Conservation (phyloP, 208 protist genomes). For the Acanthamoeba sp. region DNA sequence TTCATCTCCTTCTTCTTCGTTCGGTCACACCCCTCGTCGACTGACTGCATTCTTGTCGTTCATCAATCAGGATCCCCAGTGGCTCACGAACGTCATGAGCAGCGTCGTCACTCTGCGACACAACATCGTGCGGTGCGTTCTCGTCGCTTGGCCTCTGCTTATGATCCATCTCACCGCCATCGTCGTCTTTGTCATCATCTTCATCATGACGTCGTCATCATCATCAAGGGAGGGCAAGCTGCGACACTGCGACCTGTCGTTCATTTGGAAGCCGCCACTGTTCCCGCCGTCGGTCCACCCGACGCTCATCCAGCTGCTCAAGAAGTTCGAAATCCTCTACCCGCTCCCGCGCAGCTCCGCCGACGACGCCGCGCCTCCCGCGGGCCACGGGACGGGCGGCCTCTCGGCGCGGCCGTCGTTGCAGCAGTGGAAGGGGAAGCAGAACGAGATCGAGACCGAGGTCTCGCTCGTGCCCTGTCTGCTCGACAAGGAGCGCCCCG, state of each 20-base stretch:
- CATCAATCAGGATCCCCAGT: constrained; percentile 56
- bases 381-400: background rate
- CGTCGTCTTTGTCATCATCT: background rate
- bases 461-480: constrained; percentile 66
- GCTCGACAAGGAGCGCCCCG: constrained; percentile 58
- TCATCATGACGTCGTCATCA: background rate
- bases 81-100: constrained; percentile 74
- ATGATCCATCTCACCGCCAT: no score
- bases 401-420: background rate
- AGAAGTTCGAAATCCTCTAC: constrained; percentile 77
- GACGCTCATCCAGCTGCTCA: constrained; percentile 67
- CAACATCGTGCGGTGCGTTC: constrained; percentile 30
- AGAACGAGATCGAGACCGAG: constrained; percentile 60
- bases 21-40: no score
- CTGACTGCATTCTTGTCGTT: background rate
- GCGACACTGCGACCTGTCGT: constrained; percentile 54
- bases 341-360: background rate
- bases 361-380: background rate
- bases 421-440: background rate
- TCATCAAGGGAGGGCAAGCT: constrained; percentile 67
- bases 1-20: no score
- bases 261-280: constrained; percentile 67
- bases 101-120: constrained; percentile 71
- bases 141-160: no score
- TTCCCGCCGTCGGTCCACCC: constrained; percentile 69